phyloP scores from a whole-genome alignment of 306 rosid species.

The Lablab purpureus region DNA sequence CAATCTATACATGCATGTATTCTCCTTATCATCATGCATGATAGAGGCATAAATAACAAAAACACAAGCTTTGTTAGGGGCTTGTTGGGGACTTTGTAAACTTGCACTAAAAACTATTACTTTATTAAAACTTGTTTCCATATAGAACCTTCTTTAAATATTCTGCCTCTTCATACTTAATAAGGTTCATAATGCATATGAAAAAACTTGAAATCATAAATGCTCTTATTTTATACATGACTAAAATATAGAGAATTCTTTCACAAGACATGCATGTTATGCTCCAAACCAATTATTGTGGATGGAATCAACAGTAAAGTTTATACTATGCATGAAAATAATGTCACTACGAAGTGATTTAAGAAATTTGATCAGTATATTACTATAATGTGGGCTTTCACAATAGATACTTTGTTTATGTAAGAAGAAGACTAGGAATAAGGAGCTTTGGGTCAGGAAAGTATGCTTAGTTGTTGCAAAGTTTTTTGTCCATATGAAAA shows the following conservation, averaged over 20 bases:
- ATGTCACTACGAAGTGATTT: background rate
- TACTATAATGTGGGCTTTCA: background rate
- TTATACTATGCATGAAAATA: no score
- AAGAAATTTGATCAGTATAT: background rate
- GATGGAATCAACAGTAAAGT: background rate
- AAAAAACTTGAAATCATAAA: background rate
- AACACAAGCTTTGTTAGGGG: background rate
- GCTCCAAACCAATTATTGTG: background rate
- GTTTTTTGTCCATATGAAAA: no score
- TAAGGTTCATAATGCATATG: background rate
- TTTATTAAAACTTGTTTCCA: background rate
- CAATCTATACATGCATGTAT: background rate
- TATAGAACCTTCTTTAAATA: background rate
- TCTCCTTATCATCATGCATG: background rate
- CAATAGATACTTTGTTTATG: background rate
- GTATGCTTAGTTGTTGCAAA: background rate
- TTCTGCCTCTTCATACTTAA: background rate
- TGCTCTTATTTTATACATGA: background rate
- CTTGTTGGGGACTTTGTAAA: constrained; percentile 17
- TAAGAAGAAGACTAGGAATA: background rate
- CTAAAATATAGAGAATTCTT: background rate
- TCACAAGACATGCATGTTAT: background rate
- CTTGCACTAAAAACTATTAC: constrained; percentile 22
- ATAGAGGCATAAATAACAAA: constrained; percentile 14
- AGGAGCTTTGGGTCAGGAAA: background rate